Percentiles rank a stretch among this genome's conserved stretches.
phyloP scores from a whole-genome alignment of 768 basidiomycete species.

The Russula vinacea region DNA sequence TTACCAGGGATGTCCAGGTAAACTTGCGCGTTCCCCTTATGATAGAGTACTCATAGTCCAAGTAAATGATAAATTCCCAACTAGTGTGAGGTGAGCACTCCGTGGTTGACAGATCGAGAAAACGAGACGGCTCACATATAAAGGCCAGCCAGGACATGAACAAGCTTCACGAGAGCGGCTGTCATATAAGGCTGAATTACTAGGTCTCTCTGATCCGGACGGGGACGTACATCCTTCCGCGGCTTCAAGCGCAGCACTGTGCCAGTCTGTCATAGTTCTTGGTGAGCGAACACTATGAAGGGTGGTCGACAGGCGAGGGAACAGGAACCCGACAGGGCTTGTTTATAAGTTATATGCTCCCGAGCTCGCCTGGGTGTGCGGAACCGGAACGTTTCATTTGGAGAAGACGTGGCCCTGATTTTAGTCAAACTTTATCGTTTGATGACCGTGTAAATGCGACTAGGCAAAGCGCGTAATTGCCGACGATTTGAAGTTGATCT shows the following conservation, averaged over 20 bases:
- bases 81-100: conserved; percentile 1
- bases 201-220: not conserved
- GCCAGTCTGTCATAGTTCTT: conserved; percentile 10
- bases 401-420: too few species aligned
- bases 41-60: conserved; percentile 11
- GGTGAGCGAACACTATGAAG: not conserved
- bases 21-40: conserved; percentile 5
- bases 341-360: too few species aligned
- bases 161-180: conserved; percentile 14
- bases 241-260: not conserved
- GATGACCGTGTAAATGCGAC: too few species aligned
- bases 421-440: too few species aligned
- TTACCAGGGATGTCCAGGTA: not conserved
- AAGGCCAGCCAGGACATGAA: conserved; percentile 9
- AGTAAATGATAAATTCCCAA: conserved; percentile 7
- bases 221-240: conserved; percentile 1
- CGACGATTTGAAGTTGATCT: too few species aligned
- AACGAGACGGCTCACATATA: conserved; percentile 10
- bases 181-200: not conserved
- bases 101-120: not conserved
- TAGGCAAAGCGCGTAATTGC: too few species aligned
- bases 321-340: too few species aligned
- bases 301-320: not conserved
- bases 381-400: too few species aligned
- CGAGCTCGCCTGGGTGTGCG: too few species aligned